phyloP scores from a whole-genome alignment of 371 early-diverging fungal genomes.

The Syncephalastrum contaminatum region DNA sequence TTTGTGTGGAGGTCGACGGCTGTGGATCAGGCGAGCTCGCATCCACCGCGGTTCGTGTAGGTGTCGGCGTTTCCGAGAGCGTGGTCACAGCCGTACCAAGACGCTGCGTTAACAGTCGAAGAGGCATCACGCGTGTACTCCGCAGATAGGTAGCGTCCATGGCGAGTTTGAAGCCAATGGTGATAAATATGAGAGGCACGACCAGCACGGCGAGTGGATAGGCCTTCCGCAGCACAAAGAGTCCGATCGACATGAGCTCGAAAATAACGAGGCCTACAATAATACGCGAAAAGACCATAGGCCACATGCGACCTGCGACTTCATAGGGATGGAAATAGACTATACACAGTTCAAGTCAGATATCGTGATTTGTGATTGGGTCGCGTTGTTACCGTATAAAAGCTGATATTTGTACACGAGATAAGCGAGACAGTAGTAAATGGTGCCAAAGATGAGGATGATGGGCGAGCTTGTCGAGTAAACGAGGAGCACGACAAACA shows the following conservation, averaged over 20 bases:
- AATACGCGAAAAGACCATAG: conserved; percentile 70
- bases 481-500: conserved; percentile 74
- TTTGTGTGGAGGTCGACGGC: conserved; percentile 6
- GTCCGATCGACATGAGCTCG: conserved; percentile 74
- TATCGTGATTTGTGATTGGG: too few species aligned
- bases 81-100: conserved; percentile 37
- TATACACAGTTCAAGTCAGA: conserved; percentile 7
- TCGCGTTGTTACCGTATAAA: conserved; percentile 50
- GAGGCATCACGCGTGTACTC: conserved; percentile 52
- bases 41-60: not conserved
- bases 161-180: conserved; percentile 53
- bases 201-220: conserved; percentile 47
- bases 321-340: conserved; percentile 82
- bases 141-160: conserved; percentile 57
- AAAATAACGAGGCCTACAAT: conserved; percentile 74
- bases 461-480: conserved; percentile 85
- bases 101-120: conserved; percentile 41
- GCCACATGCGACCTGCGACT: conserved; percentile 76
- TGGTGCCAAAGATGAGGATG: conserved; percentile 70
- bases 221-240: conserved; percentile 64
- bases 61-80: conserved; percentile 1
- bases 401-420: conserved; percentile 76
- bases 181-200: conserved; percentile 50
- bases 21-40: conserved; percentile 7
- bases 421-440: conserved; percentile 74